Conservation (phyloP, 805 yeast genomes). For the Wickerhamomyces silvicola region DNA sequence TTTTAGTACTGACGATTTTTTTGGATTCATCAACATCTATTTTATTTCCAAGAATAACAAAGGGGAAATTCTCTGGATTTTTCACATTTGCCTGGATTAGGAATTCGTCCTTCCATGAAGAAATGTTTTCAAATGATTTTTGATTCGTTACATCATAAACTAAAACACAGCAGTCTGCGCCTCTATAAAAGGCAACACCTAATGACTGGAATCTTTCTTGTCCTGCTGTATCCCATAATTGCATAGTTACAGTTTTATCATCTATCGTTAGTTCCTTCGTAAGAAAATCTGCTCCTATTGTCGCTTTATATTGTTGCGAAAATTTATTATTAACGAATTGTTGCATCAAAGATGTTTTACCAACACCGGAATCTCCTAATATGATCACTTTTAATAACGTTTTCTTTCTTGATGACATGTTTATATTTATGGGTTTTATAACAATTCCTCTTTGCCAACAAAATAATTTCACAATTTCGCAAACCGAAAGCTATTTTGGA, state of each 20-base stretch:
- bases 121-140: conserved; percentile 83
- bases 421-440: not conserved
- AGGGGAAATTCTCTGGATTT: conserved; percentile 94
- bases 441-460: conserved; percentile 1
- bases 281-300: conserved; percentile 95
- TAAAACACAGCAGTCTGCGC: conserved; percentile 96
- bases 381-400: conserved; percentile 81
- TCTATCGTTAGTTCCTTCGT: conserved; percentile 87
- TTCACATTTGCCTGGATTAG: conserved; percentile 87
- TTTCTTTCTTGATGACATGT: conserved; percentile 49
- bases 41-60: conserved; percentile 91
- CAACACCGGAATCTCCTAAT: conserved; percentile 96
- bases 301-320: conserved; percentile 92
- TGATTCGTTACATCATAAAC: conserved; percentile 95
- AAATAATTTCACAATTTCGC: no score
- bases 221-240: conserved; percentile 98
- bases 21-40: conserved; percentile 90
- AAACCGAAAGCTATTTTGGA: no score
- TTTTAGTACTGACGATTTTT: conserved; percentile 57
- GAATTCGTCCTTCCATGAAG: conserved; percentile 94
- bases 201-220: conserved; percentile 95
- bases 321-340: conserved; percentile 94
- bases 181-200: conserved; percentile 96
- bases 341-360: conserved; percentile 95
- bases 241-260: conserved; percentile 49